Base-by-base conservation (phyloP, 306 rosid species). In the Mimosa bimucronata region DNA sequence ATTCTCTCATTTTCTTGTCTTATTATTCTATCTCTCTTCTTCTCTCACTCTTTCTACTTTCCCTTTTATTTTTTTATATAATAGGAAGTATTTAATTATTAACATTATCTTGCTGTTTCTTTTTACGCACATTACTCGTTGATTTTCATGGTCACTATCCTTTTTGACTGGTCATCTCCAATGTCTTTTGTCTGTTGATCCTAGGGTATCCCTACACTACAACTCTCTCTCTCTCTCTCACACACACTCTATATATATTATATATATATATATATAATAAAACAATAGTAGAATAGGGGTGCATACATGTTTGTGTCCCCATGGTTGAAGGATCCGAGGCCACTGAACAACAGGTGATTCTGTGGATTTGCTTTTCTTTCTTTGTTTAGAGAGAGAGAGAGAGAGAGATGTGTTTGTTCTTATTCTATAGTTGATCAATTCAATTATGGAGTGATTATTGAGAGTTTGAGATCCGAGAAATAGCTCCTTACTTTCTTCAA, bases 401-500 rank as follows among this genome's bases (percentile, higher is more conserved):
- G 26, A 80, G 69, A 82, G 77, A 82, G 76, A 60, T 4, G 5
- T 1, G 13, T 9, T 9, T 45, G 15, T 45, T 11, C 15, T 48
- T 48, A 48, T 48, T 18, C 9, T n/a, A 19, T 53, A 3, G 25
- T 53, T 7, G 60, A 53, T 46, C 53, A 15, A 53, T 74, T 86
- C 89, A 90, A 89, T 91, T 81, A 88, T 91, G 74, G 64, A 89
- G 84, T 88, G 88, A 89, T 91, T 84, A 93, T 87, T 88, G 84
- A 48, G 85, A 53, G 89, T 86, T 85, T 78, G 82, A 90, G 98
- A 91, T 93, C 97, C 92, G 66, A 93, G 97, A 90, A 87, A 74
- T 91, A 91, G 90, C 2, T 58, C 18, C 93, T 87, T 87, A 87
- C 97, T 93, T 93, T 91, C 93, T 87, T 85, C 90, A 83, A 91